Conservation (phyloP, 495 filamentous ascomycete genomes). For the Aspergillus coremiiformis region DNA sequence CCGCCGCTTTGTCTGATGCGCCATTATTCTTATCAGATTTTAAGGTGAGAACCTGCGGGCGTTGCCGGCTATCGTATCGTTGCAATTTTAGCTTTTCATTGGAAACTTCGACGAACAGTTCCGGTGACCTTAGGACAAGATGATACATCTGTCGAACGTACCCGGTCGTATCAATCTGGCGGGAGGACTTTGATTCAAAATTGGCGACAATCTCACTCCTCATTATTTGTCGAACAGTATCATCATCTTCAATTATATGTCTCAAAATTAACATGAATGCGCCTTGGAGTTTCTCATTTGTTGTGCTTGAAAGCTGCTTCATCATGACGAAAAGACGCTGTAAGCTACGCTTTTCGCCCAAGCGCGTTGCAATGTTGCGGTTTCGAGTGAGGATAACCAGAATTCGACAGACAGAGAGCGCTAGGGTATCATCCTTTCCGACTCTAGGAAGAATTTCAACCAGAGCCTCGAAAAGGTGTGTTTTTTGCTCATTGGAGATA, state of each 20-base stretch:
- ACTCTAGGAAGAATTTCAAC: constrained; percentile 77
- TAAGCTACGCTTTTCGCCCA: constrained; percentile 83
- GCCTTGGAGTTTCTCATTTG: constrained; percentile 67
- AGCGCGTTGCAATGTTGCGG: constrained; percentile 60
- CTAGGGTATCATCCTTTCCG: constrained; percentile 77
- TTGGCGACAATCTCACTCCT: constrained; percentile 74
- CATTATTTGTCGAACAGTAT: constrained; percentile 88
- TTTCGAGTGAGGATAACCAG: constrained; percentile 85
- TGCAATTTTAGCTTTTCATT: constrained; percentile 73
- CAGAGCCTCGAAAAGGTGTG: constrained; percentile 62
- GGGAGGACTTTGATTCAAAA: constrained; percentile 57
- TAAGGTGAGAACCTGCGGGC: constrained; percentile 50
- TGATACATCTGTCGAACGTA: constrained; percentile 77
- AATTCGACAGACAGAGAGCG: constrained; percentile 73
- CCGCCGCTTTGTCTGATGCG: constrained; percentile 20
- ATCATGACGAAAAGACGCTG: constrained; percentile 90
- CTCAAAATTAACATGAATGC: constrained; percentile 81
- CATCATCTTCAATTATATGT: constrained; percentile 90
- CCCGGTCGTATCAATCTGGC: constrained; percentile 57
- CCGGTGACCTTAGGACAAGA: constrained; percentile 73
- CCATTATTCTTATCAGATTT: constrained; percentile 44
- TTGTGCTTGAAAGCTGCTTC: constrained; percentile 74
- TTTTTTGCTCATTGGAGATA: constrained; percentile 58
- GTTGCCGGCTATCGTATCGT: constrained; percentile 51
- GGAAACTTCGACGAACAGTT: constrained; percentile 83